Evolutionary conservation across 2,329 filamentous ascomycete species (phyloP), one percentile per base, ranked within the genome.

Genomic region (Emericellopsis cladophorae): DNA sequence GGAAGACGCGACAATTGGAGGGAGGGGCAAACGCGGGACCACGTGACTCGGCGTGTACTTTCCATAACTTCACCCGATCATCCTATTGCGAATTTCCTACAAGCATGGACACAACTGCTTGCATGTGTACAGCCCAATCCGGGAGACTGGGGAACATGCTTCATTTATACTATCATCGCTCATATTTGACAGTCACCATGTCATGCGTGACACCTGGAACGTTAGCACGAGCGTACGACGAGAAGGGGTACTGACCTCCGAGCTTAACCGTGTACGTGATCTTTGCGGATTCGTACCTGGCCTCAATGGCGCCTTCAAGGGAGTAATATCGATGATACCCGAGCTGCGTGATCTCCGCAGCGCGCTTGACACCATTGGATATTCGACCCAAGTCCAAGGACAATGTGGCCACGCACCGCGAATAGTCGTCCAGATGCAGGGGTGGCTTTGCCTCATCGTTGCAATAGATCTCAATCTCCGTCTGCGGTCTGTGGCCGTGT

Each of bases 381-480:
- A 62, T 58, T 45, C 54, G 59, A 29, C 52, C 48, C 38, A 62
- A 41, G 42, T 62, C 55, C n/a, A 62, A 52, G 4, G 54, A 57
- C 16, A 62, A 48, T 2, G 52, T 60, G 3, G 58, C 59, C 10
- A 62, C 54, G 31, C 49, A 51, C 11, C 49, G 48, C 8, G 59
- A 61, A 3, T 43, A 48, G 15, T 46, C 37, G 33, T 49, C 54
- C 31, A 55, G 45, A 41, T 62, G 59, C 5, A 55, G 40, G 1
- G 59, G 58, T 6, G 54, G 48, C n/a, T 44, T 51, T 0, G 40
- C 41, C n/a, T 59, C 54, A 18, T 58, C 50, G 43, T 54, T 56
- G 47, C 54, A 54, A 44, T 57, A 61, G 7, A 62, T 61, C 36
- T 62, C 57, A 39, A 62, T 59, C 38, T 61, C 56, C 2, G 58